These are phyloP conservation scores for Barnettozyma botsteinii DNA, from an alignment of 805 yeast genomes.

Conservation along the genomic window DNA sequence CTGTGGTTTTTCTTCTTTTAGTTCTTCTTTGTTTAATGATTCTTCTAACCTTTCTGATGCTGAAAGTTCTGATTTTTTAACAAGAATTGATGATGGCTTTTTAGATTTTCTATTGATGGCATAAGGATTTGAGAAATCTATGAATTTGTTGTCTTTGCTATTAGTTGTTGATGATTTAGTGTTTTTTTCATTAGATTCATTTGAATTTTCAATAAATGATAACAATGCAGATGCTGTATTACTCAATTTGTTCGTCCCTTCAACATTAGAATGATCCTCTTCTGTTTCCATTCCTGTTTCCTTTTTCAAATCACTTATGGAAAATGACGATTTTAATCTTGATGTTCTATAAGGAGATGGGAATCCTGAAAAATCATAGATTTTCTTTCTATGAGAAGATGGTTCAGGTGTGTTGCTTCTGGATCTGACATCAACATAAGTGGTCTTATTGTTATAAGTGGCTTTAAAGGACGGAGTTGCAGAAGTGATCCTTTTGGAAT, in stretches of 20 bases:
- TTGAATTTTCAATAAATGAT: constrained; percentile 35
- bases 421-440: constrained; percentile 2
- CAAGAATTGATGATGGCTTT: constrained; percentile 9
- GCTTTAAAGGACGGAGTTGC: constrained; percentile 32
- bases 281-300: not conserved
- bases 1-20: not conserved
- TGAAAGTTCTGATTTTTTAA: constrained; percentile 9
- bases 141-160: constrained; percentile 7
- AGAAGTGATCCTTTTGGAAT: constrained; percentile 3
- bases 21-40: constrained; percentile 9
- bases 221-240: constrained; percentile 45
- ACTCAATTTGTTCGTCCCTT: constrained; percentile 30
- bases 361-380: constrained; percentile 33
- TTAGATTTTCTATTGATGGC: constrained; percentile 20
- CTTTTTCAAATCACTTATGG: constrained; percentile 5
- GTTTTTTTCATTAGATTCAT: constrained; percentile 13
- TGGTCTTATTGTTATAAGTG: constrained; percentile 20
- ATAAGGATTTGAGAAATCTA: constrained; percentile 38
- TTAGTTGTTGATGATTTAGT: not conserved
- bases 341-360: constrained; percentile 36
- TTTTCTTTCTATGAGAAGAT: constrained; percentile 24
- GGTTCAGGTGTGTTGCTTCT: constrained; percentile 3
- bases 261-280: constrained; percentile 3
- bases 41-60: constrained; percentile 22
- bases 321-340: constrained; percentile 20